Evolutionary conservation across 2,329 filamentous ascomycete species (phyloP), one percentile per base, ranked within the genome.

Genomic region (Apiospora rasikravindrae): DNA sequence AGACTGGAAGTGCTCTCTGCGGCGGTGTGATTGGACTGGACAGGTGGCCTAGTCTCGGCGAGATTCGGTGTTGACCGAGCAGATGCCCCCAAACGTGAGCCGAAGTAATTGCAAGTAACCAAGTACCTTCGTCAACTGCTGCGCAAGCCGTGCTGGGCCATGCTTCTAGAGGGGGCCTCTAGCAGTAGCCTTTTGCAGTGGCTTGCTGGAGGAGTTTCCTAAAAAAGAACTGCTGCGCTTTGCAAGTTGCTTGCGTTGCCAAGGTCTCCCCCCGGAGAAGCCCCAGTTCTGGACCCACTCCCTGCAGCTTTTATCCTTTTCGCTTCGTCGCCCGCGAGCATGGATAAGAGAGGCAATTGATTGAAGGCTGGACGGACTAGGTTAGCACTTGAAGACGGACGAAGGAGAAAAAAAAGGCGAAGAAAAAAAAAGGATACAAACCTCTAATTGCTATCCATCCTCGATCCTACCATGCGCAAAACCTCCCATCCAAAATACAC

Each of bases 51-150:
- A 64, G 57, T 64, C 19, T 64, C 57, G 57, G 57, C 57, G 57
- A 40, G 57, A 64, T 64, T 64, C 57, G 57, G 57, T 64, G 33
- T 40, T 40, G 57, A 64, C 57, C 57, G 57, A 64, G 57, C 29
- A 40, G 19, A 61, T 19, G 53, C 37, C n/a, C n/a, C n/a, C n/a
- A n/a, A n/a, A n/a, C n/a, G n/a, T n/a, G n/a, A n/a, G n/a, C n/a
- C n/a, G n/a, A n/a, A n/a, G n/a, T n/a, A n/a, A 37, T 7, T 37
- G 33, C 33, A 37, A 37, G 33, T 37, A 37, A 37, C 33, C 33
- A 37, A 37, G 33, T 37, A 37, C 33, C 33, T 37, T 7, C 33
- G 4, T 7, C 33, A 10, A 53, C 29, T 61, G 29, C 51, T 57
- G 51, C 49, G 49, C 49, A 53, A 53, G 49, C 49, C 49, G 24